Conservation (phyloP, 768 basidiomycete genomes). For the Suillus subaureus region DNA sequence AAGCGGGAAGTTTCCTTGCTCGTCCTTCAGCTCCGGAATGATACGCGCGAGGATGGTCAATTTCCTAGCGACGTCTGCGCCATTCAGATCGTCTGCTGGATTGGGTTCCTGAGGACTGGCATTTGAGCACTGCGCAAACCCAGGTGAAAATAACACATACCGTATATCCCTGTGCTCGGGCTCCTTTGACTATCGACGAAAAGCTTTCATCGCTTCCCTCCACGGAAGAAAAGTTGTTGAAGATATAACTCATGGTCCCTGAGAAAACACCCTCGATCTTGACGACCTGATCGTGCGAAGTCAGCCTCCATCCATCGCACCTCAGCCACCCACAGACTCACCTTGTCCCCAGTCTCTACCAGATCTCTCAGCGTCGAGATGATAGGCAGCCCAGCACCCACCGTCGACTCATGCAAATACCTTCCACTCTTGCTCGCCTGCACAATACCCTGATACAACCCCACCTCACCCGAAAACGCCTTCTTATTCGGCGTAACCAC, state of each 20-base stretch:
- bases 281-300: slow-evolving; percentile 48
- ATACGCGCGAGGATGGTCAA: slow-evolving; percentile 92
- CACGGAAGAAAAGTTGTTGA: slow-evolving; percentile 89
- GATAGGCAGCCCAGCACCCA: slow-evolving; percentile 94
- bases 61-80: slow-evolving; percentile 96
- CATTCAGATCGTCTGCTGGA: slow-evolving; percentile 95
- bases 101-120: slow-evolving; percentile 78
- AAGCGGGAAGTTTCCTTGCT: slow-evolving; percentile 37
- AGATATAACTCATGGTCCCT: slow-evolving; percentile 98
- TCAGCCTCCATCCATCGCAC: slow-evolving; percentile 7
- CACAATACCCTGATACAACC: slow-evolving; percentile 71
- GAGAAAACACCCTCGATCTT: slow-evolving; percentile 98
- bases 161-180: slow-evolving; percentile 94
- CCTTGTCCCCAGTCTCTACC: slow-evolving; percentile 90
- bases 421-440: slow-evolving; percentile 58
- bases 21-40: slow-evolving; percentile 44
- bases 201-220: slow-evolving; percentile 72
- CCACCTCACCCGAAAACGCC: slow-evolving; percentile 76
- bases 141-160: slow-evolving; percentile 42
- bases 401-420: slow-evolving; percentile 87
- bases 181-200: slow-evolving; percentile 85
- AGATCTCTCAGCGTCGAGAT: slow-evolving; percentile 91
- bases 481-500: slow-evolving; percentile 99
- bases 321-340: slow-evolving; percentile 30
- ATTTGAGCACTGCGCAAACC: neutral